Conservation (phyloP, 768 basidiomycete genomes). For the Russula sp. region DNA sequence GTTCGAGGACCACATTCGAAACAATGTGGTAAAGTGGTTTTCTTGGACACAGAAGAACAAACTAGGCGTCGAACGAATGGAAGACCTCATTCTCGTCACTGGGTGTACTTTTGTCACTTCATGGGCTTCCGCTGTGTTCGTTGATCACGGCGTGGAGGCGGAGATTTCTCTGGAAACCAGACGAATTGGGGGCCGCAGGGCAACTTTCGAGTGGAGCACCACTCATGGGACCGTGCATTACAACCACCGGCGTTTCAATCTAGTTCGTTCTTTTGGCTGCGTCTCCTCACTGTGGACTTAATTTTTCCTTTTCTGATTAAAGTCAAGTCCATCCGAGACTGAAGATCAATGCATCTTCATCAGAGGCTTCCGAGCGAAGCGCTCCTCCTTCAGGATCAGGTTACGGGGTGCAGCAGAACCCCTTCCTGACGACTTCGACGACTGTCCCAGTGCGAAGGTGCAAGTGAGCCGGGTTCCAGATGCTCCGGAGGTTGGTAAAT, state of each 20-base stretch:
- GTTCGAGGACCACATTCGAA: neutral
- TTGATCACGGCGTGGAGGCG: neutral
- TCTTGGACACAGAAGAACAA: neutral
- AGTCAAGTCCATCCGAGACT: neutral
- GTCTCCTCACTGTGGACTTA: neutral
- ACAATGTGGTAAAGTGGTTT: neutral
- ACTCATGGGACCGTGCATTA: neutral
- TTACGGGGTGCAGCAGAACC: neutral
- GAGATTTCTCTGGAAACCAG: neutral
- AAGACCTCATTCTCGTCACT: slow-evolving; percentile 11
- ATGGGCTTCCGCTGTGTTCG: slow-evolving; percentile 1
- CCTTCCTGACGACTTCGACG: neutral
- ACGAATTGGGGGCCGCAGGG: no score
- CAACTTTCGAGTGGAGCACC: neutral
- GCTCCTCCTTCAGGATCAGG: neutral
- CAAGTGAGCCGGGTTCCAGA: neutral
- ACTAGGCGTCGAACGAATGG: slow-evolving; percentile 1
- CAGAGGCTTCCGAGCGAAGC: slow-evolving; percentile 10
- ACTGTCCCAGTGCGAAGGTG: neutral
- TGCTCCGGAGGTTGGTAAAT: neutral
- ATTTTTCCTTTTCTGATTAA: neutral
- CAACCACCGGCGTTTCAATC: neutral
- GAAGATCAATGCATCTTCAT: slow-evolving; percentile 10
- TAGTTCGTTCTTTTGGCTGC: neutral
- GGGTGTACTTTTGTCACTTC: slow-evolving; percentile 1